Base-by-base conservation (phyloP, 805 yeast genomes). In the Kodamaea fukazawae region DNA sequence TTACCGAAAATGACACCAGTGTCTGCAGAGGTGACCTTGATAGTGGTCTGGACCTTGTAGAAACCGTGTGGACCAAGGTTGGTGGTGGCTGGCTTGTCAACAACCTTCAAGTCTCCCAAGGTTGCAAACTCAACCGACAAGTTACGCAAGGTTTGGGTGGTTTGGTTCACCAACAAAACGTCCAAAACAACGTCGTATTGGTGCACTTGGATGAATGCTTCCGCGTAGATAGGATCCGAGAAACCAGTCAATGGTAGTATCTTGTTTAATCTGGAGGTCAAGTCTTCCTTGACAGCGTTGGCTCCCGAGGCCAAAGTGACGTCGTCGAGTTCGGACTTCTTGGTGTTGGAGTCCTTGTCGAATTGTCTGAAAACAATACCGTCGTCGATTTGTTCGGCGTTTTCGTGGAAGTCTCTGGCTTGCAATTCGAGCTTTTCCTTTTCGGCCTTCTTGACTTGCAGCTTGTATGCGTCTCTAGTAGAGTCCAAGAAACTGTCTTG, bases 1-100 rank as follows among this genome's bases (percentile, higher is more conserved):
- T 91, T 91, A 59, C 99, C 99, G 60, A 93, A 93, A 37, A 93
- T 87, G 40, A 91, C 96, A 53, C 98, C 99, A 7, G 99, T 90
- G 57, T 95, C 99, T 11, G 98, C 97, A 32, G 96, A 86, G 0
- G 96, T 84, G 32, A 93, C 99, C 65, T 89, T 89, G 50, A 93
- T 78, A 2, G 97, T 90, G 34, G 90, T 80, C 52, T 87, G 90
- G 26, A 86, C 75, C 46, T 86, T 85, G 66, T 87, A 87, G 79
- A 93, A 93, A 14, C 96, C 96, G 65, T 90, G 96, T n/a, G 99
- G 96, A 16, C 96, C 96, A 45, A 93, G 78, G 58, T 91, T 93
- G 29, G 84, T 88, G 11, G 95, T 79, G 2, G 87, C 73, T 33
- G 98, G 96, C 53, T 83, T 83, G 57, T 93, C 98, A 38, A 90